Base-by-base conservation (phyloP, 805 yeast species). In the Zygosaccharomyces rouxii region DNA sequence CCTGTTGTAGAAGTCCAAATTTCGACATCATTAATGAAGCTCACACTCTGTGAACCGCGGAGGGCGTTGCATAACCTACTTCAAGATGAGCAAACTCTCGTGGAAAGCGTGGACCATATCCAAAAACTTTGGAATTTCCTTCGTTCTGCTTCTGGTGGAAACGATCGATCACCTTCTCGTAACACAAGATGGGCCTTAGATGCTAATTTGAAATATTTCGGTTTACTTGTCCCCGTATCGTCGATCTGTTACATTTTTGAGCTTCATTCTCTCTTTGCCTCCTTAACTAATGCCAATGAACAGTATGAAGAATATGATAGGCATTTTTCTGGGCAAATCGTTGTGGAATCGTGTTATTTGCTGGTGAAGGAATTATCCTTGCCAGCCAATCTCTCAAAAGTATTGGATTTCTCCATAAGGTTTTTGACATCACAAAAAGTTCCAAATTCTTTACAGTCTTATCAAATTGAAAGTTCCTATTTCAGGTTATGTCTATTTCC, bases 401-500 rank as follows among this genome's bases (percentile, higher is more conserved):
- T 78, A 2, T 42, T 77, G 14, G 80, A 84, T 55, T 59, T 80
- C 51, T 80, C 52, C 55, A 67, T n/a, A 43, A 78, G 44, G 71
- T 71, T 57, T 55, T 80, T 11, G 52, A 75, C 78, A 35, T 63
- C 71, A 1, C 71, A 59, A 6, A 67, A 62, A 3, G 54, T 53
- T 0, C 57, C 54, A 0, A 50, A 58, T 13, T 26, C 55, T 2
- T 57, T 69, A 1, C 79, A 76, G 49, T 71, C 79, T 0, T 65
- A 84, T 3, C 83, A 81, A 51, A 60, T 84, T 1, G 80, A 76
- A 45, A 80, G 87, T 3, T 74, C 79, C 4, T 76, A 77, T 56
- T 79, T 80, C 44, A 72, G 89, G 37, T 54, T 83, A 3, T 78
- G 81, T 50, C 59, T 84, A 30, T 79, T 81, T 45, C 80, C 88